A percentile compares a stretch with the other conserved stretches of the same genome.
These are phyloP conservation scores for Cystoderma amianthinum DNA, from an alignment of 768 basidiomycete genomes.

Conservation along the genomic window DNA sequence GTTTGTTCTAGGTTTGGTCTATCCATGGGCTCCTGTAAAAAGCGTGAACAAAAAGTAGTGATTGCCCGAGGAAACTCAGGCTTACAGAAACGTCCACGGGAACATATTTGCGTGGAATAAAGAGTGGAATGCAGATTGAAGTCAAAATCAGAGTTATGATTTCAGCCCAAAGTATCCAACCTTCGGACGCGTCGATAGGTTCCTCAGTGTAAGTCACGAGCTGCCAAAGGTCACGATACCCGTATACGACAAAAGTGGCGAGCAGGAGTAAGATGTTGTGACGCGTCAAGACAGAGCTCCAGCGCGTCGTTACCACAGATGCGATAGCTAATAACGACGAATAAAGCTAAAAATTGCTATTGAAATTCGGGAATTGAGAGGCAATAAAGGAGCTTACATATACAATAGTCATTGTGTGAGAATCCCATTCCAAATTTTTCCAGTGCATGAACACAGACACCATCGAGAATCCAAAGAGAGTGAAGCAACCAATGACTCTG, in stretches of 20 bases:
- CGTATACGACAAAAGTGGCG: conserved; percentile 39
- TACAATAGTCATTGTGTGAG: conserved; percentile 8
- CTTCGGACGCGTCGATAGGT: conserved; percentile 43
- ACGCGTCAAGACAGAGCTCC: conserved; percentile 26
- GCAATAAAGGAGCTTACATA: conserved; percentile 15
- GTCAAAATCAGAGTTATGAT: conserved; percentile 36
- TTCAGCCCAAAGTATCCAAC: conserved; percentile 47
- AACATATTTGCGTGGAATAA: conserved; percentile 49
- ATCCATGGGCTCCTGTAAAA: conserved; percentile 20
- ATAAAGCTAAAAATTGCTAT: conserved; percentile 26
- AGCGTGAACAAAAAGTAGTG: not conserved
- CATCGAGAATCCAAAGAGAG: not conserved
- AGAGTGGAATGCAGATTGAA: conserved; percentile 42
- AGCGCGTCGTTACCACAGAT: conserved; percentile 26
- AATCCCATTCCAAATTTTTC: not conserved
- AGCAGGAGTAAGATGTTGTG: conserved; percentile 46
- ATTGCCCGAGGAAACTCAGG: conserved; percentile 1
- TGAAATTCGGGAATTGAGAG: not conserved
- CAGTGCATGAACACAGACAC: not conserved
- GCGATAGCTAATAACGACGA: conserved; percentile 34
- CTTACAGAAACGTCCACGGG: conserved; percentile 42
- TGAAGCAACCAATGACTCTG: not conserved
- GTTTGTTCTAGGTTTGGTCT: conserved; percentile 44
- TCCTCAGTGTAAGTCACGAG: conserved; percentile 42
- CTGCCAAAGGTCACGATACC: conserved; percentile 57